Evolutionary conservation across 192 early-diverging fungal genomes (phyloP).

Genomic region (Coemansia sp.): DNA sequence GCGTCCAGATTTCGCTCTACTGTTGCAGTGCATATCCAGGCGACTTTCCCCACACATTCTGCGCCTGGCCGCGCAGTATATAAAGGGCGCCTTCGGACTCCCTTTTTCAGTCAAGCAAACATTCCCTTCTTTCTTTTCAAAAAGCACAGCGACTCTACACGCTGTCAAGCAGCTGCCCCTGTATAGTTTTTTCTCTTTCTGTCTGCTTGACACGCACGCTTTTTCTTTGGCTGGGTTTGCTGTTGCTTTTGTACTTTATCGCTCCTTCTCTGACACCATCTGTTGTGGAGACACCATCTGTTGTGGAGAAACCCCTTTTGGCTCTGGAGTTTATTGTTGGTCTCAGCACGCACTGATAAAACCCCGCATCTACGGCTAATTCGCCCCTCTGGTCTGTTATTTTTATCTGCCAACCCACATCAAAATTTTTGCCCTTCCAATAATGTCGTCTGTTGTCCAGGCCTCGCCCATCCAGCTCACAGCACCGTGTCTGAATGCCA

Average conservation of each 20-base stretch:
- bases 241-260: slow-evolving; percentile 21
- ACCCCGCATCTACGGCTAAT: background rate
- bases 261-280: background rate
- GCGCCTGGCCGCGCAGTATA: slow-evolving; percentile 13
- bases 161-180: slow-evolving; percentile 12
- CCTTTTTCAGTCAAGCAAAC: slow-evolving; percentile 8
- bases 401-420: background rate
- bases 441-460: slow-evolving; percentile 4
- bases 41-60: slow-evolving; percentile 11
- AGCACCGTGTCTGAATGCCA: slow-evolving; percentile 2
- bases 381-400: background rate
- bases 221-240: slow-evolving; percentile 5
- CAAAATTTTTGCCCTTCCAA: background rate
- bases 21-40: slow-evolving; percentile 1
- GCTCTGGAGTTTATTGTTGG: background rate
- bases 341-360: slow-evolving; percentile 5
- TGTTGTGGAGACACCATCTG: background rate
- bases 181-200: slow-evolving; percentile 5
- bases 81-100: background rate
- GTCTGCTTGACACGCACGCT: slow-evolving; percentile 8
- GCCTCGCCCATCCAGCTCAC: slow-evolving; percentile 7
- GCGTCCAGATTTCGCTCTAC: slow-evolving; percentile 12
- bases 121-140: slow-evolving; percentile 7
- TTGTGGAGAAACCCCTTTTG: background rate
- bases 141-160: slow-evolving; percentile 11